Evolutionary conservation across 164 flowering plant species (phyloP), one percentile per base, ranked within the genome.

Genomic region (Aristolochia contorta): DNA sequence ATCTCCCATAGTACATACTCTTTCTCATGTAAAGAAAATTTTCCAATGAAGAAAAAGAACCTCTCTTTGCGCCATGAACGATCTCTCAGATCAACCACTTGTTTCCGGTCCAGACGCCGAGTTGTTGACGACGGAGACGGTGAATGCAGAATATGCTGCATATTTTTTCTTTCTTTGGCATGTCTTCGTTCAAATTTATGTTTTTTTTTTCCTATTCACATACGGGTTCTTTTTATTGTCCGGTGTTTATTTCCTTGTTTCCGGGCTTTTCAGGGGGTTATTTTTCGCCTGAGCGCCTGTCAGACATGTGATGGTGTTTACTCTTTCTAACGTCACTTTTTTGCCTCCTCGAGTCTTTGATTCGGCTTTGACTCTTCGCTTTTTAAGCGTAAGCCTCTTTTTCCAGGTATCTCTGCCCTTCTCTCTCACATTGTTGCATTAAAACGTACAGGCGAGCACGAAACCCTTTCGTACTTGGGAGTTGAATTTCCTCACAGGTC

Each of bases 291-390:
- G 57, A 16, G 10, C 30, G n/a, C 32, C 16, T 54, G 32, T 25
- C 33, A 54, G 54, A 21, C 57, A 22, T 23, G 32, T 25, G 57
- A 19, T 54, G 57, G 33, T 21, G 19, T 32, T 25, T 60, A 22
- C 21, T 59, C 32, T 51, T 23, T 27, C 51, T 41, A 21, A 5
- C 48, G 16, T 12, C 32, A 16, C 47, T 46, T 43, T 43, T 58
- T 24, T 23, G 19, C 43, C 43, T 37, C 43, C 43, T 37, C 43
- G 43, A 54, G 58, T 23, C 65, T 24, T 54, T 37, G 57, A n/a
- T 62, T 62, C 58, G 8, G 49, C 58, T 54, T 62, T 53, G 58
- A 53, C 65, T 51, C 27, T 59, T 41, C 18, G 27, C 64, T 12
- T 61, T 61, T 61, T 32, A 18, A 51, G 45, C 47, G 37, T 30